Conservation (phyloP, 2,329 filamentous ascomycete genomes). For the Alternaria tenuissima region DNA sequence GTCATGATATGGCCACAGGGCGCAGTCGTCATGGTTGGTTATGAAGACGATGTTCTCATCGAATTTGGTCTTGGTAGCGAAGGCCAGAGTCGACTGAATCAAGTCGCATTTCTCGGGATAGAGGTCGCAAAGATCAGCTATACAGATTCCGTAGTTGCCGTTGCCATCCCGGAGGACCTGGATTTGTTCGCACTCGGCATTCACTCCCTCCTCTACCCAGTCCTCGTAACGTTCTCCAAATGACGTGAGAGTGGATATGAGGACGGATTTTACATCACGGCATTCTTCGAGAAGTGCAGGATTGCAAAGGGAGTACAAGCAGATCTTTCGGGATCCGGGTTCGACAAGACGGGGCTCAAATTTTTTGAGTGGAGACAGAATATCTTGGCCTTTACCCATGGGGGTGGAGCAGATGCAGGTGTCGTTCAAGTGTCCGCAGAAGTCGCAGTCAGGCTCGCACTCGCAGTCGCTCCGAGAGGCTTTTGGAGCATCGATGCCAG, state of each 20-base stretch:
- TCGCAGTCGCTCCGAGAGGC: not conserved
- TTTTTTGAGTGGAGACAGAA: not conserved
- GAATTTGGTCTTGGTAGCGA: not conserved
- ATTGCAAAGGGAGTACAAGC: constrained; percentile 2
- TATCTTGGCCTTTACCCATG: not conserved
- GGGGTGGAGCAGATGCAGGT: not conserved
- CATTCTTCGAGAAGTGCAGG: not conserved
- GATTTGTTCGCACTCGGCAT: not conserved
- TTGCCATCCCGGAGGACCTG: not conserved
- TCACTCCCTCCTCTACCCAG: not conserved
- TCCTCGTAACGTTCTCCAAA: not conserved
- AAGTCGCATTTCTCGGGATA: not conserved
- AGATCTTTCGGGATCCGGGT: not conserved
- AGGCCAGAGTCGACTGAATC: not conserved
- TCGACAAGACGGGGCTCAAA: not conserved
- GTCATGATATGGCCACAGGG: not conserved
- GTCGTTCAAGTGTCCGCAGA: not conserved
- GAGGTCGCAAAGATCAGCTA: not conserved
- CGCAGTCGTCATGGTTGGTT: not conserved
- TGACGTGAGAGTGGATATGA: not conserved
- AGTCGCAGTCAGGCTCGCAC: not conserved
- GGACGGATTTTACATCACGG: not conserved
- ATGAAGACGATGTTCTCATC: not conserved
- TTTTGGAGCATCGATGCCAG: not conserved
- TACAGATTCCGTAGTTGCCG: not conserved